Evolutionary conservation across 2,329 filamentous ascomycete genomes (phyloP), one percentile per base, ranked within the genome.

Genomic region (Xylariaceae sp.): DNA sequence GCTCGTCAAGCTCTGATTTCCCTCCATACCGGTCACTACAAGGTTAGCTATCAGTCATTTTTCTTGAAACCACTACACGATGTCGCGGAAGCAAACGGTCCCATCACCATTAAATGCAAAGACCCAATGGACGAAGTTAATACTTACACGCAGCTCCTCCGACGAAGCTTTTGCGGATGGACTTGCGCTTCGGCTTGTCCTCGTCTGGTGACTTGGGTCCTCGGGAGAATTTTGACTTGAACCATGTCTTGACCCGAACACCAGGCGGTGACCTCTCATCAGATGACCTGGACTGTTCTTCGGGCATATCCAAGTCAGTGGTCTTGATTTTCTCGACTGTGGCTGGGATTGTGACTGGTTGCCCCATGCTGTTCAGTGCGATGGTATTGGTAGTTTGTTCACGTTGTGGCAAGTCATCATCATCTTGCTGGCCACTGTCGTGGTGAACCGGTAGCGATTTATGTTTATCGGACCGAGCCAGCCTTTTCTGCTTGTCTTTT

Each of bases 151-250:
- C 65, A 0, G 68, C 71, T 4, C 76, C 75, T 12, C 76, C 76
- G 12, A 78, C 55, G 47, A 79, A 78, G 18, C 66, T 60, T 41
- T 59, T 63, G 36, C 64, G 64, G n/a, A 48, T 48, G 6, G 49
- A 36, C 16, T 63, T 56, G 13, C 54, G 55, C 34, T 53, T 49
- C 9, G 42, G 26, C 34, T 47, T 47, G 1, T 66, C 59, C 9
- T 68, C 66, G 7, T 63, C 59, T 0, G 66, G 41, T 2, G 67
- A 66, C 42, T 68, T 71, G 8, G 67, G 60, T 4, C 65, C 51
- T n/a, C 65, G 63, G 0, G 67, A 69, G 45, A 80, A 73, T 4
- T 69, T 73, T 18, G 70, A 73, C 56, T 73, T 79, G 40, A 81
- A 64, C 77, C 77, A 80, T 30, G 66, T 68, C 50, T 70, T 78